These are phyloP conservation scores for Chiua sp. DNA, from an alignment of 1,284 basidiomycete species.

Conservation along the genomic window DNA sequence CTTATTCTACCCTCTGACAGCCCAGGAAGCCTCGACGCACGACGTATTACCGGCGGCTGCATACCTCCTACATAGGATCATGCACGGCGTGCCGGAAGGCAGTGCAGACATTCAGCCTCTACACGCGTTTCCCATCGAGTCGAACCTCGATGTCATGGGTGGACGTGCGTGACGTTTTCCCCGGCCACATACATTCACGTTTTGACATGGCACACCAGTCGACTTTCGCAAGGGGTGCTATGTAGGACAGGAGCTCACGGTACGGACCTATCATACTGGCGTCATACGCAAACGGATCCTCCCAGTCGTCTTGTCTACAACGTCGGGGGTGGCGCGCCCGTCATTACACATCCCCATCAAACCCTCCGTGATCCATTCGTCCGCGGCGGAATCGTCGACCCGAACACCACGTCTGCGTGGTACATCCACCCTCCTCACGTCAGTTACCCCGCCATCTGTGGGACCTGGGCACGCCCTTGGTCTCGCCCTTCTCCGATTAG, in stretches of 20 bases:
- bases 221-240: constrained; percentile 99
- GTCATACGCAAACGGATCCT: constrained; percentile 91
- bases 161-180: constrained; percentile 66
- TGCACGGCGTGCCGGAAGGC: constrained; percentile 91
- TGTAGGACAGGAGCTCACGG: constrained; percentile 97
- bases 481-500: constrained; percentile 74
- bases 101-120: constrained; percentile 76
- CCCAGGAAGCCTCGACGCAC: constrained; percentile 58
- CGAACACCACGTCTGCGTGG: constrained; percentile 57
- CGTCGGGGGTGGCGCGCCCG: background rate
- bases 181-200: constrained; percentile 5
- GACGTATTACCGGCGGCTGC: constrained; percentile 56
- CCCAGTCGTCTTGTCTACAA: constrained; percentile 57
- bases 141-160: constrained; percentile 93
- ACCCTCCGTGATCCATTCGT: constrained; percentile 23
- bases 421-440: constrained; percentile 69
- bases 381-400: constrained; percentile 8
- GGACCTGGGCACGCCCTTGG: constrained; percentile 51
- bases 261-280: constrained; percentile 96
- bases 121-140: constrained; percentile 91
- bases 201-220: constrained; percentile 54
- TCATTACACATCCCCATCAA: constrained; percentile 25
- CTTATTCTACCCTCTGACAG: constrained; percentile 41
- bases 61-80: constrained; percentile 82
- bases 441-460: constrained; percentile 39